Evolutionary conservation across 352 stramenopile genomes (phyloP).

Genomic region (Phytophthora uliginosa): DNA sequence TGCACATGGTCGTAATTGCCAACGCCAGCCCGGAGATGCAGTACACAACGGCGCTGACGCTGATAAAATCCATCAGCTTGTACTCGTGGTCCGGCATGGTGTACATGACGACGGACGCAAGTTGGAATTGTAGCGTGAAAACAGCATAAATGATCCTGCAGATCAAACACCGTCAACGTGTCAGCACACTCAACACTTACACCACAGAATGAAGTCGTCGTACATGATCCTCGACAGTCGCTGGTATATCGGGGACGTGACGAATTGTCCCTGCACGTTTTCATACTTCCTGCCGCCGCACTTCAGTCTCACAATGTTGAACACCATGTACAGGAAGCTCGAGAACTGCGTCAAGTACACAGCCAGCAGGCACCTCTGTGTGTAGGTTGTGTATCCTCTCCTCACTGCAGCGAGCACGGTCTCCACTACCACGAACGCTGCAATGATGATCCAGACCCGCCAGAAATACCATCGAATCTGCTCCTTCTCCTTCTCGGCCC

Average conservation of each 20-base stretch:
- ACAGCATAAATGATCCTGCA: conserved; percentile 63
- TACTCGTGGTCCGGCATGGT: conserved; percentile 33
- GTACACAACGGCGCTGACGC: conserved; percentile 50
- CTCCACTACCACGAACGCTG: conserved; percentile 40
- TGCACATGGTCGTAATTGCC: conserved; percentile 58
- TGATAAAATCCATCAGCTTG: conserved; percentile 46
- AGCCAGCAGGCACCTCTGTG: conserved; percentile 45
- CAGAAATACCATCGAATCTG: conserved; percentile 47
- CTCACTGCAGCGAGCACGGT: conserved; percentile 35
- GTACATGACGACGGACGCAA: conserved; percentile 56
- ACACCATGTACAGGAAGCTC: conserved; percentile 61
- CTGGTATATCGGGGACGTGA: conserved; percentile 73
- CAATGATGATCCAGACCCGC: conserved; percentile 44
- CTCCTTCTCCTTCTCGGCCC: conserved; percentile 48
- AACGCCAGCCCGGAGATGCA: conserved; percentile 47
- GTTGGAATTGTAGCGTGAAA: conserved; percentile 70
- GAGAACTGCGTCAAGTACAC: conserved; percentile 57
- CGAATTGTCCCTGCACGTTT: conserved; percentile 68
- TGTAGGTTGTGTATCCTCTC: conserved; percentile 58
- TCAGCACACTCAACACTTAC: not conserved
- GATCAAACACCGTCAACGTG: not conserved
- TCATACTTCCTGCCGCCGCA: conserved; percentile 67
- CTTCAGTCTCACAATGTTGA: conserved; percentile 53
- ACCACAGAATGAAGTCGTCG: conserved; percentile 4
- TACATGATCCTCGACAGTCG: conserved; percentile 75